Base-by-base conservation (phyloP, 169 alveolate species). In the Plasmodium coatneyi region DNA sequence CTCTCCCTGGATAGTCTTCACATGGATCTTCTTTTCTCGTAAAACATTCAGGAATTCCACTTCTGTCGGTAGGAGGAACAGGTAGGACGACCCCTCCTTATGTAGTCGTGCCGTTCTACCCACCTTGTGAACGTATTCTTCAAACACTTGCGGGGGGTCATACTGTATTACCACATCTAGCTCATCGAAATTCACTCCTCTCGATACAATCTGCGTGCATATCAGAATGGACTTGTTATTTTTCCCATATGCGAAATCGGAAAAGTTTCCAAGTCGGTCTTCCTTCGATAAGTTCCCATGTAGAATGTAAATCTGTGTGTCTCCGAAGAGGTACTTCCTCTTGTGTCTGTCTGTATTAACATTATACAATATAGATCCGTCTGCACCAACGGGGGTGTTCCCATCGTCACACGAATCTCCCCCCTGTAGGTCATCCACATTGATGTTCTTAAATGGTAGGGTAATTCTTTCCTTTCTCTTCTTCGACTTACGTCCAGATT, bases 31-130 rank as follows among this genome's bases (percentile, higher is more conserved):
- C 32, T 76, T 84, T n/a, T 60, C 80, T 43, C 82, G 71, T 25
- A 82, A 36, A 1, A 74, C 22, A 9, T 81, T 84, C 1, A 74
- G 19, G 46, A 82, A 92, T 32, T 80, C 78, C 39, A 82, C 72
- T 81, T 96, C 97, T 71, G 92, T 94, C 4, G 80, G 92, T 49
- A 95, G 56, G 9, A 96, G 79, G 66, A 96, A 74, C 72, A 96
- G 49, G 43, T 94, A 80, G n/a, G 97, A 95, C 30, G 91, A 71
- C 0, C 97, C 97, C n/a, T 82, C 89, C 9, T 95, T 95, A 19
- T 97, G 96, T 22, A 96, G 76, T 56, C 99, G 93, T 12, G 99
- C 99, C 7, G 99, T 98, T 76, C 99, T 93, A 1, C 99, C 99
- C 71, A 98, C 97, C 89, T 99, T 96, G 92, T 98, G 99, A 22